These are phyloP conservation scores for Tephrocybe sp. DNA, from an alignment of 768 basidiomycete genomes.

Conservation along the genomic window DNA sequence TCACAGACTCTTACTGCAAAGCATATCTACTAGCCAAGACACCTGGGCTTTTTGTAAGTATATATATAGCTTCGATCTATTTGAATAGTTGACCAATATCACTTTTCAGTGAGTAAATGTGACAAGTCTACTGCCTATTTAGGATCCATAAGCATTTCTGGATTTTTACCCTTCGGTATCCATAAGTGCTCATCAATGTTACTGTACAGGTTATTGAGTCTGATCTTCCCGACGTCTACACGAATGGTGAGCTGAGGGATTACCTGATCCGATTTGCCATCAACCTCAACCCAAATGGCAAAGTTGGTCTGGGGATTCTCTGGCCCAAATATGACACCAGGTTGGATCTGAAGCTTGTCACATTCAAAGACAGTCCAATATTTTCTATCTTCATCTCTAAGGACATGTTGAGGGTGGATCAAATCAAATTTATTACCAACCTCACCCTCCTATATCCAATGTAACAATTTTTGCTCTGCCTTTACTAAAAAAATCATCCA, in stretches of 20 bases:
- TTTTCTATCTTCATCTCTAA: slow-evolving; percentile 32
- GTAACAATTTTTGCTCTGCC: slow-evolving; percentile 10
- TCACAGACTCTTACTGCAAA: slow-evolving; percentile 43
- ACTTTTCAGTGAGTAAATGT: slow-evolving; percentile 3
- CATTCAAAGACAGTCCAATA: slow-evolving; percentile 36
- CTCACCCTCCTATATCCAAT: slow-evolving; percentile 32
- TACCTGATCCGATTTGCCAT: slow-evolving; percentile 46
- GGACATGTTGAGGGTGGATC: slow-evolving; percentile 43
- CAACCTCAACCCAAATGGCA: slow-evolving; percentile 45
- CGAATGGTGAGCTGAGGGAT: slow-evolving; percentile 40
- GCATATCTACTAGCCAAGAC: slow-evolving; percentile 36
- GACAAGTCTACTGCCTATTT: slow-evolving; percentile 22
- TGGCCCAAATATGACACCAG: slow-evolving; percentile 47
- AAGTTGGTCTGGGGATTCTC: slow-evolving; percentile 25
- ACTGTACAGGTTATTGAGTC: slow-evolving; percentile 38
- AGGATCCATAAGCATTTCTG: slow-evolving; percentile 36
- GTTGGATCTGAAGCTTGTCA: slow-evolving; percentile 38
- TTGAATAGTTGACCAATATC: background rate
- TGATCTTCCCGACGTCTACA: slow-evolving; percentile 42
- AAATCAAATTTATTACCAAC: slow-evolving; percentile 36
- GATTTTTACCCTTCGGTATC: slow-evolving; percentile 4
- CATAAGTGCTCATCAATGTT: background rate
- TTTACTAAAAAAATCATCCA: background rate
- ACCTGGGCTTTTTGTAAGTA: slow-evolving; percentile 44
- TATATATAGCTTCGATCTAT: background rate